Evolutionary conservation across 306 rosid species (phyloP), one percentile per base, ranked within the genome.

Genomic region (Quercus bicolor): DNA sequence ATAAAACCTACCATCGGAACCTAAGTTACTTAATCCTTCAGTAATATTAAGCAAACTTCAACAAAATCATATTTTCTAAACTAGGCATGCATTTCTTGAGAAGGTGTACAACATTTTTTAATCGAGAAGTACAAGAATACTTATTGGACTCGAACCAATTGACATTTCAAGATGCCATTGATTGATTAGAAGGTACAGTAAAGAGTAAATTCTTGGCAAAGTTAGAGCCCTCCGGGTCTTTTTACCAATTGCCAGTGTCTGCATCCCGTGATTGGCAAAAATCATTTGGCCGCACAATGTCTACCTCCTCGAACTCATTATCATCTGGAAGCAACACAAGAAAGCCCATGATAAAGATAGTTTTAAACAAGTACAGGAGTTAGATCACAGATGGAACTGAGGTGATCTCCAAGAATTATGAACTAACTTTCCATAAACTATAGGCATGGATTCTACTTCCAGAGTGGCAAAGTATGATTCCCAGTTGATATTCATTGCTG

Each of bases 241-340:
- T 69, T 85, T 91, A 88, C 94, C 97, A 87, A 83, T 55, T 89
- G 87, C 84, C 82, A 43, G 86, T 86, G 56, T 94, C 98, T 16
- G 74, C 87, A 73, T 94, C 97, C 37, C 90, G 89, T 4, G 94
- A 66, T 73, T 74, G 92, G 85, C 77, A 88, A 90, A 91, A 90
- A 83, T 92, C 97, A 33, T 82, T 79, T 19, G 97, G 92, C 60
- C 81, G 89, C 26, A 82, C 88, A 40, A 91, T 92, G 87, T 82
- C 75, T 53, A 91, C 86, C 82, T 88, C 97, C 89, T 94, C 98
- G 76, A 92, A 94, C 84, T 87, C 97, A 29, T 89, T 87, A 65
- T 85, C 97, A 88, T 92, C 97, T 92, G 89, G 24, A 81, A 80
- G 64, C 51, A 73, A 77, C 61, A 57, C 13, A 79, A n/a, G 43